Evolutionary conservation across 2,329 filamentous ascomycete genomes (phyloP).

Genomic region (Fusarium dlaminii): DNA sequence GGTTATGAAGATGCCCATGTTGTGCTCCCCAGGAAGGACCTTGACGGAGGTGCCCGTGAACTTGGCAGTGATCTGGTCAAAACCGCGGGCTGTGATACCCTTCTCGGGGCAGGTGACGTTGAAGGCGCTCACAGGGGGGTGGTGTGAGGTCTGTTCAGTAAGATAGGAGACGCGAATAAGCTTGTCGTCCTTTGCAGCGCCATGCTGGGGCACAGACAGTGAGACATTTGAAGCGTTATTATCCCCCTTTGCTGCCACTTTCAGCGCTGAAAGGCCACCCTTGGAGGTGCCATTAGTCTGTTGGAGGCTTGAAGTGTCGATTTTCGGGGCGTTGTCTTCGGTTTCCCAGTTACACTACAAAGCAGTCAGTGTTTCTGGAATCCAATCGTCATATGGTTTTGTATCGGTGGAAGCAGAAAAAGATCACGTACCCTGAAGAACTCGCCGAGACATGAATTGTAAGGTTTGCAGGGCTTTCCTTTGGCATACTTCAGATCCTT

Average conservation of each 20-base stretch:
- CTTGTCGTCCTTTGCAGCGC: slow-evolving; percentile 56
- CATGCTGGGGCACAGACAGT: slow-evolving; percentile 61
- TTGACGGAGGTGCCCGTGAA: slow-evolving; percentile 96
- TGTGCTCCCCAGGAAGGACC: slow-evolving; percentile 90
- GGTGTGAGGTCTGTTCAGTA: slow-evolving; percentile 97
- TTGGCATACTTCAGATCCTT: slow-evolving; percentile 99
- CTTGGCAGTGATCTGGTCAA: slow-evolving; percentile 96
- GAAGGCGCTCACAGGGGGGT: slow-evolving; percentile 96
- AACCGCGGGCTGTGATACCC: slow-evolving; percentile 86
- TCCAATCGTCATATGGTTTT: not conserved
- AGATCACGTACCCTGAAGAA: slow-evolving; percentile 82
- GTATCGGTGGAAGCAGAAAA: not conserved
- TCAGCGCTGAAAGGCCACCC: slow-evolving; percentile 58
- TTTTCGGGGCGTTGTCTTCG: slow-evolving; percentile 76
- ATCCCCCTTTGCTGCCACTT: slow-evolving; percentile 55
- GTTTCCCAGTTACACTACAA: slow-evolving; percentile 93
- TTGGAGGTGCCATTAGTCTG: slow-evolving; percentile 49
- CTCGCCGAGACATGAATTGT: slow-evolving; percentile 96
- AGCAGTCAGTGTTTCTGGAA: slow-evolving; percentile 23
- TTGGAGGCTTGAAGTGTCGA: slow-evolving; percentile 60
- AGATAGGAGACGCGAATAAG: slow-evolving; percentile 88
- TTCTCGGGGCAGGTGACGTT: slow-evolving; percentile 92
- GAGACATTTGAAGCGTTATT: slow-evolving; percentile 60
- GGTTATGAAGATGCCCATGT: slow-evolving; percentile 94
- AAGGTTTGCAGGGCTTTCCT: slow-evolving; percentile 97